Evolutionary conservation across 345 rosid genomes (phyloP), one percentile per base, ranked within the genome.

Genomic region (Eucalyptus marginata): DNA sequence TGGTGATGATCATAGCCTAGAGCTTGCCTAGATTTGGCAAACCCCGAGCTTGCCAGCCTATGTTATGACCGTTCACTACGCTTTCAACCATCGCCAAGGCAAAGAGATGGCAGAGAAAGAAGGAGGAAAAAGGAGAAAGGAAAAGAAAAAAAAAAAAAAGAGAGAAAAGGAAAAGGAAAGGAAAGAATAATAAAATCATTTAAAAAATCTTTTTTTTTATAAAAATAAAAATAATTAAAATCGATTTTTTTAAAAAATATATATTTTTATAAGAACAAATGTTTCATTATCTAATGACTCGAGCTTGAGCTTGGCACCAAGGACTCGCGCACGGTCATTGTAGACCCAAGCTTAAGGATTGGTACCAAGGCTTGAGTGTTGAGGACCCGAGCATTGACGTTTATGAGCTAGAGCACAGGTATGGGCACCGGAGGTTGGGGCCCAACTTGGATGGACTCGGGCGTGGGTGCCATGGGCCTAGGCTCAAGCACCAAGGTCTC

Each of bases 1-100:
- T 0, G 3, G 7, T 0, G 3, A 50, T 0, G 0, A 3, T 50
- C 3, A 50, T 0, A 50, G 0, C 0, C 7, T 0, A 50, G 18
- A 50, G 52, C 52, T 50, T 0, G 0, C 52, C 52, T 50, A 50
- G 52, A 50, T 50, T 50, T 50, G 52, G 52, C 52, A 50, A 15
- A 50, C 18, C 0, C 0, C 0, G 0, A 50, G 18, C 52, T 15
- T 3, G 7, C 1, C 0, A 1, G 18, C 7, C 7, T 15, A 0
- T 50, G 52, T 50, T 50, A 50, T 50, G 52, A 15, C 3, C 0
- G 0, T 50, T 50, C 18, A 15, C 18, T 50, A 50, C 3, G 52
- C 52, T 50, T 50, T 1, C 1, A 0, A 0, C 52, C 52, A 50
- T 50, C 0, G 1, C 52, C 0, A 0, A 50, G 52, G 52, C 52